Evolutionary conservation across 768 basidiomycete genomes (phyloP), one percentile per base, ranked within the genome.

Genomic region (Xerocomellus intermedius): DNA sequence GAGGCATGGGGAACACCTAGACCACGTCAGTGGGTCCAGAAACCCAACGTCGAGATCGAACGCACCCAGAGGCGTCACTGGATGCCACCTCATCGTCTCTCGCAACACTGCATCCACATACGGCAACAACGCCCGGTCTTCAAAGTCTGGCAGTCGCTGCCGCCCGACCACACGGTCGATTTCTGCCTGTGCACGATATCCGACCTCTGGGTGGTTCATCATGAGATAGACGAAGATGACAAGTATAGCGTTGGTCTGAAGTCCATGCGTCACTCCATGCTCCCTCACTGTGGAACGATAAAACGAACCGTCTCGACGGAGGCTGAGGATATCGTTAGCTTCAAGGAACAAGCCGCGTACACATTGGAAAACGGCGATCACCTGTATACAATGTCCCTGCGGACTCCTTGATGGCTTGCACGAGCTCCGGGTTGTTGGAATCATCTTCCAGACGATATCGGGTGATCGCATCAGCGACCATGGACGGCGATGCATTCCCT

Each of bases 1-100:
- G 74, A 71, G 24, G 66, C 64, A 56, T 79, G 80, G 14, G 77
- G 76, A 14, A 79, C 59, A 28, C 75, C 79, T 79, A 35, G 10
- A 28, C 2, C 5, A 26, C 17, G 4, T 56, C 8, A 58, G 36
- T 1, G 9, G 9, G 4, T 21, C 9, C 8, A 8, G 54, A 35
- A 21, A 26, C 8, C 26, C 5, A 14, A 4, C 10, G 2, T 17
- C 12, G 37, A 19, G 8, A 45, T 14, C 3, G 12, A 28, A 39
- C 56, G 3, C 37, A 70, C 73, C 65, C 1, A 72, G 38, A 2
- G 70, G 65, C 3, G 48, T 22, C 9, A 70, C 62, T 9, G 64
- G 60, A 21, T 59, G 56, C 64, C 63, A 65, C 43, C 76, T 56
- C 51, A 75, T 46, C 21, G 64, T 61, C 52, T 77, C 76, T 30